phyloP scores from a whole-genome alignment of 2,329 filamentous ascomycete species.

The Colletotrichum abscissum region DNA sequence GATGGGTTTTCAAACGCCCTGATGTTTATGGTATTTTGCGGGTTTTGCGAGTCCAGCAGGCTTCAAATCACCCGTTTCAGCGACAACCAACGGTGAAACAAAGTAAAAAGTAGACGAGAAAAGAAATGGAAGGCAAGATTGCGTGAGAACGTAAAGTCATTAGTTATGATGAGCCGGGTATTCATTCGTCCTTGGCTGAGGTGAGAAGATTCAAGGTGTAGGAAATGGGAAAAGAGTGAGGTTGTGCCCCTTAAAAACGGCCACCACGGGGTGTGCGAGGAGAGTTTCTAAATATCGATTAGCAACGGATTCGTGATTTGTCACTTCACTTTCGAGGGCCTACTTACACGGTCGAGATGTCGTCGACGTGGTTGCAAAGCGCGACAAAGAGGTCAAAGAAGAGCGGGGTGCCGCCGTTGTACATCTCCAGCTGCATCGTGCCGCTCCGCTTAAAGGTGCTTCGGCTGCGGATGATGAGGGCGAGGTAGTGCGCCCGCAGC shows the following conservation, averaged over 20 bases:
- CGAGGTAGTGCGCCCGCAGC: conserved; percentile 89
- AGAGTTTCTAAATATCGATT: conserved; percentile 42
- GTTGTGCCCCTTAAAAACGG: conserved; percentile 41
- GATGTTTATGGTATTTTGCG: conserved; percentile 33
- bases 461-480: conserved; percentile 89
- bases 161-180: conserved; percentile 35
- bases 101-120: background rate
- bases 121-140: conserved; percentile 1
- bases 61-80: background rate
- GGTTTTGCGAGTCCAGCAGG: conserved; percentile 4
- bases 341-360: conserved; percentile 69
- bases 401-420: conserved; percentile 80
- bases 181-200: conserved; percentile 8
- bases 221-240: background rate
- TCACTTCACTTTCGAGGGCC: too few species aligned
- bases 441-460: conserved; percentile 92
- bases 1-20: conserved; percentile 8
- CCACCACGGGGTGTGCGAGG: conserved; percentile 55
- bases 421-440: conserved; percentile 97
- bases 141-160: conserved; percentile 39
- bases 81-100: background rate
- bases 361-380: conserved; percentile 89
- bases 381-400: conserved; percentile 97
- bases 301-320: background rate
- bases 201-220: background rate